Conservation (phyloP, 208 protist genomes). For the Leishmania major region DNA sequence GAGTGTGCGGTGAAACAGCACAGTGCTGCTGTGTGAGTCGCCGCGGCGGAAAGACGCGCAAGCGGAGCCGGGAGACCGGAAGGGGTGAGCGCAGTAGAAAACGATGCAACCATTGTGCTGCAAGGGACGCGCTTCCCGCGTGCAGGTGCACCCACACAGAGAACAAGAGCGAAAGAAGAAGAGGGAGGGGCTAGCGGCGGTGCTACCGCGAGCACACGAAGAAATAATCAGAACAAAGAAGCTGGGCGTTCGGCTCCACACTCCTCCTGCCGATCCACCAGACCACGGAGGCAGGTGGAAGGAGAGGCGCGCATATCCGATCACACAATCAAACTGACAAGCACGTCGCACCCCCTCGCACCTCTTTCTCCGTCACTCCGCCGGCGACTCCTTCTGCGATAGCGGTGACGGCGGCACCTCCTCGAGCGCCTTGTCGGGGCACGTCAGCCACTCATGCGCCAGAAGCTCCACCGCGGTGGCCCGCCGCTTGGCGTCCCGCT, state of each 20-base stretch:
- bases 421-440: constrained; percentile 65
- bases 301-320: neutral
- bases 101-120: neutral
- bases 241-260: neutral
- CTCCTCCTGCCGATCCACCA: neutral
- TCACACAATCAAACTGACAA: neutral
- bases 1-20: too few relatives aligned
- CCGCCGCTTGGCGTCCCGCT: constrained; percentile 53
- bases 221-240: neutral
- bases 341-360: neutral
- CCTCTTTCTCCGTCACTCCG: neutral
- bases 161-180: neutral
- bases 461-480: constrained; percentile 76
- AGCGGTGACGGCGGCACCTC: constrained; percentile 53
- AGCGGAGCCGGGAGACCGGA: too few relatives aligned
- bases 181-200: neutral
- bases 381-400: neutral
- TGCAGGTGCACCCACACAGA: neutral
- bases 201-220: neutral
- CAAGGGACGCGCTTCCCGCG: neutral
- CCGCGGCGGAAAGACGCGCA: too few relatives aligned
- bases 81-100: neutral
- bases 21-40: too few relatives aligned
- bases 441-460: constrained; percentile 78
- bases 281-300: neutral